Base-by-base conservation (phyloP, 352 stramenopile species). In the Globisporangium solare region DNA sequence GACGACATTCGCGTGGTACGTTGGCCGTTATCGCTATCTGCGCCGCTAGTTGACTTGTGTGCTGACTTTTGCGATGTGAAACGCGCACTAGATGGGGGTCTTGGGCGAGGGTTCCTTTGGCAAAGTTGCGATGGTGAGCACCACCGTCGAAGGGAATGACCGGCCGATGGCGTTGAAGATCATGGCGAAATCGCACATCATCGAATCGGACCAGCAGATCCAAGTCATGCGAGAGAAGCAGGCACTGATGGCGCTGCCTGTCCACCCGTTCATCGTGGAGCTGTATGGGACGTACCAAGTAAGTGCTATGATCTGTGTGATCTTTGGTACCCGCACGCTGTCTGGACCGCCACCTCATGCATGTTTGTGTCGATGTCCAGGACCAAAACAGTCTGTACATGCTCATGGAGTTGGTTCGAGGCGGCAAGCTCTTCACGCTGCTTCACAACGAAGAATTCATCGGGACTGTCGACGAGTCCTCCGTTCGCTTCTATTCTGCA, bases 101-200 rank as follows among this genome's bases (percentile, higher is more conserved):
- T 70, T 99, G 3, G 96, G 96, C 53, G 89, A 98, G 66, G 96
- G 96, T 11, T 98, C 96, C 0, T 98, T 98, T 69, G 96, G 96
- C 32, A 96, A 97, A 60, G 96, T 99, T 3, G 94, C 94, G 63
- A 83, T 99, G 45, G 91, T 97, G 0, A 83, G 83, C 53, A 73
- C 80, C 10, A 68, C 73, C 15, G 48, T 86, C 39, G 69, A 89
- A n/a, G 76, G 68, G 12, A 70, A 71, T 40, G 67, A 88, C 51
- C 68, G 76, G 18, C 74, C 78, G 10, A 87, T 92, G 63, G 92
- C 92, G 40, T 79, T 98, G 42, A 98, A 98, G 64, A 93, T 88
- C 58, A 92, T 97, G 70, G 79, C 86, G 13, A 98, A 98, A 69
- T 87, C 83, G 46, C 76, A 89, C 63, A 97, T 98, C 61, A 92